Conservation (phyloP, 768 basidiomycete species). For the Naganishia kalamii region DNA sequence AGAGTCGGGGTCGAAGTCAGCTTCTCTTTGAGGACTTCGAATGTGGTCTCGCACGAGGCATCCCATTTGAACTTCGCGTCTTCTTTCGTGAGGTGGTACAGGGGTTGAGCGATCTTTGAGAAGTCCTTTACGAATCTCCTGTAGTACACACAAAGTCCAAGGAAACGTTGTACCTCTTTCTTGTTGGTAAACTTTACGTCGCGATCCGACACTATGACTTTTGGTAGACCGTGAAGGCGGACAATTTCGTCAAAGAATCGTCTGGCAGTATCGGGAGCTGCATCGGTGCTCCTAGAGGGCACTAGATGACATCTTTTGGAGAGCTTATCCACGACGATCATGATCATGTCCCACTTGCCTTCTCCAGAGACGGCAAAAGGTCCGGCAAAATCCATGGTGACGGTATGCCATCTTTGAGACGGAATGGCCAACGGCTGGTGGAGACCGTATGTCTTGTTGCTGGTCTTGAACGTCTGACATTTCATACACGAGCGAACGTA, state of each 20-base stretch:
- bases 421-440: conserved; percentile 35
- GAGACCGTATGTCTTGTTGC: no score
- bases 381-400: conserved; percentile 42
- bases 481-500: conserved; percentile 31
- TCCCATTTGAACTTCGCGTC: conserved; percentile 14
- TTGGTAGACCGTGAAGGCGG: no score
- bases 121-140: conserved; percentile 32
- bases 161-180: conserved; percentile 26
- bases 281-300: conserved; percentile 40
- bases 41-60: not conserved
- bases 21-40: no score
- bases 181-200: no score
- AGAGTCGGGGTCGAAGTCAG: no score
- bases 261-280: no score
- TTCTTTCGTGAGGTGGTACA: conserved; percentile 20
- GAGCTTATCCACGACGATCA: conserved; percentile 48
- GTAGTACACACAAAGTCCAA: conserved; percentile 33
- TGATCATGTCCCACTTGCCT: conserved; percentile 33
- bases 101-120: conserved; percentile 21
- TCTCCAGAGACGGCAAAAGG: not conserved
- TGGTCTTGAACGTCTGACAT: not conserved
- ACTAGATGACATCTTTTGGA: conserved; percentile 50
- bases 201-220: no score
- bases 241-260: no score
- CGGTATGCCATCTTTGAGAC: conserved; percentile 37